Percentiles rank a stretch among this genome's conserved stretches.
phyloP scores from a whole-genome alignment of 1,284 basidiomycete genomes.

The Cutaneotrichosporon cyanovorans region DNA sequence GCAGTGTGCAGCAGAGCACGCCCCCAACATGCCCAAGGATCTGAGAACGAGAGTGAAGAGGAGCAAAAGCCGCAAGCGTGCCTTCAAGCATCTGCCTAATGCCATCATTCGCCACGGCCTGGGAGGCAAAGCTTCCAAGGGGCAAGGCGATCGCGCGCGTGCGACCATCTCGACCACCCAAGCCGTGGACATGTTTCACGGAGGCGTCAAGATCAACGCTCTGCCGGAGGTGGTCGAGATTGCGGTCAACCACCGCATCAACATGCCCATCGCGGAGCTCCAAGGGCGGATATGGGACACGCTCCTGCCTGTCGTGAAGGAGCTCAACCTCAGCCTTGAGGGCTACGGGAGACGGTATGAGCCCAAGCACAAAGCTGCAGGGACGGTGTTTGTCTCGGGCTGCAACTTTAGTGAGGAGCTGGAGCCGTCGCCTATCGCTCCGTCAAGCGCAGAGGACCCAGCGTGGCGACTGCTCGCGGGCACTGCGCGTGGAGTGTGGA shows the following conservation, averaged over 20 bases:
- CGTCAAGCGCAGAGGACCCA: conserved; percentile 26
- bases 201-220: conserved; percentile 46
- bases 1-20: conserved; percentile 45
- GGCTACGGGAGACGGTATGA: conserved; percentile 10
- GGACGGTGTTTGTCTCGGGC: conserved; percentile 21
- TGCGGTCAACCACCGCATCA: conserved; percentile 48
- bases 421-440: conserved; percentile 42
- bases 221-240: conserved; percentile 42
- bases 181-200: conserved; percentile 39
- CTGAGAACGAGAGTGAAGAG: conserved; percentile 28
- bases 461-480: conserved; percentile 44
- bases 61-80: conserved; percentile 35
- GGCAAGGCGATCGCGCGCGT: not conserved
- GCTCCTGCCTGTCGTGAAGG: conserved; percentile 39
- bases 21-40: conserved; percentile 33
- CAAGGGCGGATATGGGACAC: conserved; percentile 22
- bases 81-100: conserved; percentile 27
- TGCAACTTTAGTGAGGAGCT: conserved; percentile 36
- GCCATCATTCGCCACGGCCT: conserved; percentile 17
- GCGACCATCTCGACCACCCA: conserved; percentile 24
- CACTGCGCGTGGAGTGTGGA: conserved; percentile 35
- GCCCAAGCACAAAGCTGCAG: conserved; percentile 1
- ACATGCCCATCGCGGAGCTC: conserved; percentile 40
- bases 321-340: conserved; percentile 23
- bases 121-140: not conserved